phyloP scores from a whole-genome alignment of 257 asterid genomes.

The Plantago major region DNA sequence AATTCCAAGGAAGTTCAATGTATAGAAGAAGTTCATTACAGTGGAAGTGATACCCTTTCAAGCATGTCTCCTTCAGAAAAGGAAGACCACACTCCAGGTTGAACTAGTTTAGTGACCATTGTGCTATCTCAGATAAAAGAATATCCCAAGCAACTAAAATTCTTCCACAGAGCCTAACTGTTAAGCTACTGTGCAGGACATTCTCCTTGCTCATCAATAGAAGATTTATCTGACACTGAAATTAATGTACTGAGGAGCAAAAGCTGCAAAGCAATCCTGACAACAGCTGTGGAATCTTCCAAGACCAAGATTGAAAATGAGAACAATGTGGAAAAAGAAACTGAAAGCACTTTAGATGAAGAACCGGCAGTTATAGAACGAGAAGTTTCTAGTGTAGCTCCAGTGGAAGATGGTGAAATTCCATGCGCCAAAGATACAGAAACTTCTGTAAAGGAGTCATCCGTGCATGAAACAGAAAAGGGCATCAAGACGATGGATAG shows the following conservation, averaged over 20 bases:
- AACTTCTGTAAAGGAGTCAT: constrained; percentile 11
- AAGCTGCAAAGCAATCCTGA: constrained; percentile 38
- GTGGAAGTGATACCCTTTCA: constrained; percentile 15
- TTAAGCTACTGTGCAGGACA: constrained; percentile 16
- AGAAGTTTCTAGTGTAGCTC: constrained; percentile 19
- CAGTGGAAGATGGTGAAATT: constrained; percentile 14
- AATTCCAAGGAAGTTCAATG: constrained; percentile 63
- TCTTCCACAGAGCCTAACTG: background rate
- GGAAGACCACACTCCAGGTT: constrained; percentile 28
- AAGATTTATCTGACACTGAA: constrained; percentile 25
- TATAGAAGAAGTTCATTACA: constrained; percentile 35
- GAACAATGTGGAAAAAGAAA: constrained; percentile 16
- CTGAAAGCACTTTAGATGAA: constrained; percentile 11
- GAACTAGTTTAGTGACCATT: background rate
- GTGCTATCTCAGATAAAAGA: background rate
- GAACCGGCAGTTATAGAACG: constrained; percentile 19
- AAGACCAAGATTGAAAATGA: constrained; percentile 13
- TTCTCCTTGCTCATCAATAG: constrained; percentile 35
- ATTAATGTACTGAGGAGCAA: constrained; percentile 35
- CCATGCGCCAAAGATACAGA: constrained; percentile 20
- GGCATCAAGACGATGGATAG: constrained; percentile 15
- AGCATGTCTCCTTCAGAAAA: constrained; percentile 24
- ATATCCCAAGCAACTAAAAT: background rate
- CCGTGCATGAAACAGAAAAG: constrained; percentile 22
- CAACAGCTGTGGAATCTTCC: constrained; percentile 20